Percentiles rank a stretch among this genome's conserved stretches.
phyloP scores from a whole-genome alignment of 192 early-diverging fungal genomes.

The Coemansia sp. region DNA sequence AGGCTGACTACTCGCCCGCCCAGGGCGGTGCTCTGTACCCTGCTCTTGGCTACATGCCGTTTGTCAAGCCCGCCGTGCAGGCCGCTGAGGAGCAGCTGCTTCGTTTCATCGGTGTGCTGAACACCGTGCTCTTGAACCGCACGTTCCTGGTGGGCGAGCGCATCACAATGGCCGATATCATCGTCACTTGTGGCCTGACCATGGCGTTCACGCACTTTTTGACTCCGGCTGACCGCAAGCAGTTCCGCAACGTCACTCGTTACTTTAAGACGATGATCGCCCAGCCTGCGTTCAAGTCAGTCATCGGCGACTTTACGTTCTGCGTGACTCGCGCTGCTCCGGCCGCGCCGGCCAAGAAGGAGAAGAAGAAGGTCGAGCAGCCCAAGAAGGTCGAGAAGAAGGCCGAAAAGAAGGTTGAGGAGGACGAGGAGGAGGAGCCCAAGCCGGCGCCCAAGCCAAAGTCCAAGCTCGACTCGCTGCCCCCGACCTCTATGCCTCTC shows the following conservation, averaged over 20 bases:
- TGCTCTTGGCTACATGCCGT: slow-evolving; percentile 42
- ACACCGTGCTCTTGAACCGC: slow-evolving; percentile 76
- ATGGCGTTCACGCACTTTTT: slow-evolving; percentile 40
- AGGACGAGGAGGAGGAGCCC: slow-evolving; percentile 59
- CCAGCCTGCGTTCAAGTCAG: slow-evolving; percentile 82
- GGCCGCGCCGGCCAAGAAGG: slow-evolving; percentile 11
- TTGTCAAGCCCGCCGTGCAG: slow-evolving; percentile 64
- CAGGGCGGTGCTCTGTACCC: slow-evolving; percentile 51
- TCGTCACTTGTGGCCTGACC: slow-evolving; percentile 56
- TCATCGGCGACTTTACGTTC: slow-evolving; percentile 69
- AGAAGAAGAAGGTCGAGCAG: slow-evolving; percentile 14
- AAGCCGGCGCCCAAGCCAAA: slow-evolving; percentile 84
- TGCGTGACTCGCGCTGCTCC: slow-evolving; percentile 57
- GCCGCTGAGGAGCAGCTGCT: slow-evolving; percentile 67
- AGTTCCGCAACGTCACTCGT: slow-evolving; percentile 84
- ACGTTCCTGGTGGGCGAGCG: slow-evolving; percentile 95
- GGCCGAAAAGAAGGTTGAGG: slow-evolving; percentile 48
- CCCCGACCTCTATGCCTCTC: slow-evolving; percentile 75
- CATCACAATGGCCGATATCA: slow-evolving; percentile 89
- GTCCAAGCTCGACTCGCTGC: slow-evolving; percentile 85
- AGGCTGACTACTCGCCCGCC: slow-evolving; percentile 55
- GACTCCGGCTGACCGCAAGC: slow-evolving; percentile 73
- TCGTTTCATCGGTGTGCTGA: slow-evolving; percentile 65
- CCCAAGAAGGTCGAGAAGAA: slow-evolving; percentile 58
- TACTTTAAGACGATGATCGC: slow-evolving; percentile 87